Conservation (phyloP, 306 rosid species). For the Oxytropis ochrocephala region DNA sequence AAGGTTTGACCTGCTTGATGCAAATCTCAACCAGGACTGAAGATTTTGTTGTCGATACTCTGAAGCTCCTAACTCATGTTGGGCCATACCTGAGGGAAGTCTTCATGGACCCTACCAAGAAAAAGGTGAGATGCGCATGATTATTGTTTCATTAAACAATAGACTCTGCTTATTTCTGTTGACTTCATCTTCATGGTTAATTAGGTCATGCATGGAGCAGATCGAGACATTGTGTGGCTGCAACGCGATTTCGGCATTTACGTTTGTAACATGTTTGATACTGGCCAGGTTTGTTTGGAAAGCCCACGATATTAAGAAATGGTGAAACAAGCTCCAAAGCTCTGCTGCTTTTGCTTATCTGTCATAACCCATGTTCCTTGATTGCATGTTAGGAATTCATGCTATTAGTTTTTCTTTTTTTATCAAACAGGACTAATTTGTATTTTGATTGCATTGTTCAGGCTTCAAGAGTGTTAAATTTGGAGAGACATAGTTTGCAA, state of each 20-base stretch:
- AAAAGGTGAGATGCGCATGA: slow-evolving; percentile 49
- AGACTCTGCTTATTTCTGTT: neutral
- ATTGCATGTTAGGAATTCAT: too few species aligned
- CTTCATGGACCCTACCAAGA: slow-evolving; percentile 90
- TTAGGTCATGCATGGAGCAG: slow-evolving; percentile 98
- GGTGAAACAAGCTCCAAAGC: too few species aligned
- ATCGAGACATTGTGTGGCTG: slow-evolving; percentile 86
- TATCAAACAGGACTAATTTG: too few species aligned
- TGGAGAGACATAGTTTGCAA: too few species aligned
- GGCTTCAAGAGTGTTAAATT: too few species aligned
- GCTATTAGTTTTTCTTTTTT: too few species aligned
- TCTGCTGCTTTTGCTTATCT: too few species aligned
- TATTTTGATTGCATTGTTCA: too few species aligned
- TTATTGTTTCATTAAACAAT: neutral
- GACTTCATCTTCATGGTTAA: slow-evolving; percentile 30
- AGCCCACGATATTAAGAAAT: too few species aligned
- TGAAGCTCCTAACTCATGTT: slow-evolving; percentile 69
- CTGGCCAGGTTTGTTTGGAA: too few species aligned
- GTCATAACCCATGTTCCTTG: too few species aligned
- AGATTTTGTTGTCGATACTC: slow-evolving; percentile 87
- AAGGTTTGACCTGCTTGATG: slow-evolving; percentile 98
- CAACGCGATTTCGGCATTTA: slow-evolving; percentile 97
- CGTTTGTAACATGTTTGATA: too few species aligned
- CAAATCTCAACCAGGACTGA: slow-evolving; percentile 95
- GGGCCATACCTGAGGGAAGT: slow-evolving; percentile 87